A percentile compares a stretch with the other conserved stretches of the same genome.
These are phyloP conservation scores for Trichoderma atrobrunneum DNA, from an alignment of 2,329 filamentous ascomycete species.

Conservation along the genomic window DNA sequence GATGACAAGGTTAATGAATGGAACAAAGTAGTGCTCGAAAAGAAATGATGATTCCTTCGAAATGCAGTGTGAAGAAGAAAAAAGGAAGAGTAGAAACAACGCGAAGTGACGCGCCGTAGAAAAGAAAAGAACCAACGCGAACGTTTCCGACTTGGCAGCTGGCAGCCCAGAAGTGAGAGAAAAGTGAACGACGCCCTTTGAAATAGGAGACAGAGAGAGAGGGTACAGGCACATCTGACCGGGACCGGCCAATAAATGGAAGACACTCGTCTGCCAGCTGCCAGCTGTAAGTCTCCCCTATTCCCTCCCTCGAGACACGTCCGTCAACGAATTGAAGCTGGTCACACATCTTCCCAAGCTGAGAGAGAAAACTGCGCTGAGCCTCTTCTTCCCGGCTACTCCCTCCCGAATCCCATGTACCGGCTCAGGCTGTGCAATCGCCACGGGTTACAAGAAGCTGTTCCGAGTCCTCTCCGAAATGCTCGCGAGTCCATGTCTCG, in stretches of 20 bases:
- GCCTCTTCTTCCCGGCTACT: constrained; percentile 18
- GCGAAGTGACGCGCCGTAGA: constrained; percentile 6
- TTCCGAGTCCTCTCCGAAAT: constrained; percentile 2
- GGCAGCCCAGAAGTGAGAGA: constrained; percentile 1
- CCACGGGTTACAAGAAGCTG: neutral
- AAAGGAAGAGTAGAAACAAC: neutral
- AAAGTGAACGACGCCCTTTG: neutral
- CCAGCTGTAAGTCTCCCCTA: neutral
- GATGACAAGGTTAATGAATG: neutral
- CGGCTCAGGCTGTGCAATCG: neutral
- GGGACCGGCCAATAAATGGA: constrained; percentile 7
- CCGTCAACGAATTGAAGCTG: neutral
- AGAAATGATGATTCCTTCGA: neutral
- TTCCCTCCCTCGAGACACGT: neutral
- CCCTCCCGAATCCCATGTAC: constrained; percentile 15
- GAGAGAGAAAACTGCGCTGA: constrained; percentile 11
- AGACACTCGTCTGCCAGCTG: neutral
- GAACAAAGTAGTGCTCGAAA: neutral
- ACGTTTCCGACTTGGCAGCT: neutral
- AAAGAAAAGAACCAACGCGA: neutral
- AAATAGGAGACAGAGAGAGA: neutral
- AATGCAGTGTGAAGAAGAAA: neutral
- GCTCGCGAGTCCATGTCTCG: constrained; percentile 12
- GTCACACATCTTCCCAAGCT: constrained; percentile 13
- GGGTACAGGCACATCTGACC: neutral